Evolutionary conservation across 108 stramenopile genomes (phyloP), one percentile per base, ranked within the genome.

Genomic region (Pinguiococcus pyrenoidosus): DNA sequence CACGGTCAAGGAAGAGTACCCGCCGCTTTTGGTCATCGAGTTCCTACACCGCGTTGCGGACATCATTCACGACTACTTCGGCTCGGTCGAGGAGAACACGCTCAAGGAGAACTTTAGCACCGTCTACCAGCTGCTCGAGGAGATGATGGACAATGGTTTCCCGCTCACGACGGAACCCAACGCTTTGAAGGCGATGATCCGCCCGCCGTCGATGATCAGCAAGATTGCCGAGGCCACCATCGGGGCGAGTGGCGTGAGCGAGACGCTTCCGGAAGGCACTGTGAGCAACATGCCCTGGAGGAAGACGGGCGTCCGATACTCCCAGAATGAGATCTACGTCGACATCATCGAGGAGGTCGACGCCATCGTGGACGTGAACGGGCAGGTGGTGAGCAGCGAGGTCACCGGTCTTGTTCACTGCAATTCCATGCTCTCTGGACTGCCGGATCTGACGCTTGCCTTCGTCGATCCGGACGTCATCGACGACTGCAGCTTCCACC

Each of bases 121-220:
- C 30, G 87, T 91, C 33, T 98, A 95, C 71, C 92, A 95, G 56
- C 56, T 98, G 23, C 49, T 98, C 45, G 91, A 95, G 64, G 92
- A 98, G 59, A 93, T 98, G 96, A 80, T 91, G 25, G 96, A 95
- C 71, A 75, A 89, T 54, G 96, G 96, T 9, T 85, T 84, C 76
- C 89, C 96, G 6, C 51, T 98, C 29, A 95, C 87, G n/a, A 95
- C 96, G 6, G 96, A 98, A 72, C 88, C 89, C 20, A 98, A 98
- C 59, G 86, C 88, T 1, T 70, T 98, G 27, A 87, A 89, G 36
- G 85, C 81, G 57, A 82, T 94, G 78, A 93, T 98, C 54, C 71
- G 72, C 28, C 89, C 89, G 20, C 89, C 89, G 4, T 77, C 84
- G 20, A 79, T 88, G 28, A 75, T 90, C 78, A 71, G 73, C 25